phyloP scores from a whole-genome alignment of 768 basidiomycete genomes.

The Hygrocybe punicea region DNA sequence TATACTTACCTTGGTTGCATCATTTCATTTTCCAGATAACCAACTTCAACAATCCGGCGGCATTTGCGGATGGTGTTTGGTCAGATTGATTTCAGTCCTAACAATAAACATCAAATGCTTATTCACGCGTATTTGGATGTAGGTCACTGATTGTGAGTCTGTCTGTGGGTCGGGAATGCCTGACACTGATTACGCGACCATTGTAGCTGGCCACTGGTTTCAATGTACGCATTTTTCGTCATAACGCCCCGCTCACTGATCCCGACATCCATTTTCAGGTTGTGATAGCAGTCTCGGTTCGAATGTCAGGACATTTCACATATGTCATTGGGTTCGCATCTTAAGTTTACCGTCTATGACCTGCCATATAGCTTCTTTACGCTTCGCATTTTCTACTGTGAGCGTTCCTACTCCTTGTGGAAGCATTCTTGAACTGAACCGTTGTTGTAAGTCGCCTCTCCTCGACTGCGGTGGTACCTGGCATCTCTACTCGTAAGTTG shows the following conservation, averaged over 20 bases:
- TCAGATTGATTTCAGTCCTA: conserved; percentile 13
- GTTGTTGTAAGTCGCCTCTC: background rate
- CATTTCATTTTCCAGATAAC: conserved; percentile 24
- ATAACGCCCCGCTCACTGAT: background rate
- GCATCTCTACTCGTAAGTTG: background rate
- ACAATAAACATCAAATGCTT: background rate
- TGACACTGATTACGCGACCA: background rate
- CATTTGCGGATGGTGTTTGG: conserved; percentile 37
- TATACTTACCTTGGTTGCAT: background rate
- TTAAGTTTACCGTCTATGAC: background rate
- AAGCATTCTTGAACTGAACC: background rate
- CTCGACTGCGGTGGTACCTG: background rate
- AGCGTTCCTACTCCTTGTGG: background rate
- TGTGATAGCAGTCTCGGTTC: conserved; percentile 19
- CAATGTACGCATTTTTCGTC: conserved; percentile 6
- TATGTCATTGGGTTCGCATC: background rate
- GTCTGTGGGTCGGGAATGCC: background rate
- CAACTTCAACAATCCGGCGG: conserved; percentile 36
- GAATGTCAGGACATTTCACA: conserved; percentile 12
- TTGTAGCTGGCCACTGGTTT: conserved; percentile 7
- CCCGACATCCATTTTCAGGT: conserved; percentile 9
- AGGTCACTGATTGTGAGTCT: conserved; percentile 38
- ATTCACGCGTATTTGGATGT: background rate
- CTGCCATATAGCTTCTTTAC: conserved; percentile 10
- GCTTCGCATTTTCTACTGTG: conserved; percentile 4